Percentiles rank a stretch among this genome's conserved stretches.
Conservation (phyloP, 345 rosid species). For the Syzygium jambos region DNA sequence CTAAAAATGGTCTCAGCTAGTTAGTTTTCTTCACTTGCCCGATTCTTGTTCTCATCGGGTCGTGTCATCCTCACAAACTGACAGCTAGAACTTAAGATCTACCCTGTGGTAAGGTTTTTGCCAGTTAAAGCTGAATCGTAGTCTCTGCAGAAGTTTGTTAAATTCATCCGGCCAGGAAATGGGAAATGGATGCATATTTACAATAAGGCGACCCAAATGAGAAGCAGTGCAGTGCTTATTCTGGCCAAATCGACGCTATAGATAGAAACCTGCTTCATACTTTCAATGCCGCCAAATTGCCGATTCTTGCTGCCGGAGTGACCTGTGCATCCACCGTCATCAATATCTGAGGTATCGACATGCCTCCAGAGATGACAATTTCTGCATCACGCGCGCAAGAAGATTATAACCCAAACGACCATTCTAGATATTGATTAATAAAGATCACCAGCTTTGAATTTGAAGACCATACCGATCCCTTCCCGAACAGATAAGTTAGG, state of each 20-base stretch:
- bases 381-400: conserved; percentile 12
- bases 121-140: not conserved
- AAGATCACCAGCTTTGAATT: not conserved
- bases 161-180: not conserved
- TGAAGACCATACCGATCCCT: conserved; percentile 35
- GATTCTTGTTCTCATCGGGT: not conserved
- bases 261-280: not conserved
- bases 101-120: not conserved
- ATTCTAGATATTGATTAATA: not conserved
- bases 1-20: not conserved
- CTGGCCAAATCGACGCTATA: not conserved
- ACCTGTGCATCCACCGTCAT: conserved; percentile 17
- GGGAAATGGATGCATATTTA: not conserved
- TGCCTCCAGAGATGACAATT: conserved; percentile 44
- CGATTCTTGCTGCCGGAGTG: conserved; percentile 5
- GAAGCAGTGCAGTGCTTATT: not conserved
- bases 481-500: conserved; percentile 52
- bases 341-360: conserved; percentile 41
- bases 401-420: not conserved
- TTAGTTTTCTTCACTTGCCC: not conserved
- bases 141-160: not conserved
- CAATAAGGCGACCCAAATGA: not conserved
- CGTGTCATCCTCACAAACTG: not conserved
- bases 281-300: not conserved
- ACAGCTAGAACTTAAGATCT: not conserved